Percentiles rank a stretch among this genome's conserved stretches.
Evolutionary conservation across 768 basidiomycete species (phyloP).

Genomic region (Boletus insuetus): DNA sequence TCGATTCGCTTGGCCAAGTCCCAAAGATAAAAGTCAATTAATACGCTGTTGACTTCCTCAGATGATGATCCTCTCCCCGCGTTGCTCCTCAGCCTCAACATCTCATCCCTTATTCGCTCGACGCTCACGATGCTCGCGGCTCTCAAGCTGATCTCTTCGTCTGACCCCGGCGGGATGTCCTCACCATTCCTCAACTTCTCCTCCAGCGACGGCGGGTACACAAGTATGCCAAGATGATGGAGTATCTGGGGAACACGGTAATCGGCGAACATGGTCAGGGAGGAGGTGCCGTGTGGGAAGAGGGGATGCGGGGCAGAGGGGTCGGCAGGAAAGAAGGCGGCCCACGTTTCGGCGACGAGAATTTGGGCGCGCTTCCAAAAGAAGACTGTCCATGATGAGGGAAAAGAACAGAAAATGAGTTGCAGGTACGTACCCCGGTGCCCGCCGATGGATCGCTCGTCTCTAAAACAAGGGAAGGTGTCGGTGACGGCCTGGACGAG

Average conservation of each 20-base stretch:
- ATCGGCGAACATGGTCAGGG: conserved; percentile 93
- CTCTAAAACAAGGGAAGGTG: conserved; percentile 73
- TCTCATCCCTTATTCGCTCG: conserved; percentile 65
- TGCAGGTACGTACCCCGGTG: conserved; percentile 46
- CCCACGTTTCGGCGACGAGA: conserved; percentile 88
- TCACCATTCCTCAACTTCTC: conserved; percentile 44
- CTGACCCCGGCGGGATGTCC: conserved; percentile 51
- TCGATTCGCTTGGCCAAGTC: conserved; percentile 80
- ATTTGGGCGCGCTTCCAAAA: conserved; percentile 94
- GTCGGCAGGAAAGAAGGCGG: conserved; percentile 75
- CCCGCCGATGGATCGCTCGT: conserved; percentile 59
- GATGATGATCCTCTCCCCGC: conserved; percentile 20
- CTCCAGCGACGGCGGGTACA: conserved; percentile 65
- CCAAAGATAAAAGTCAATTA: conserved; percentile 93
- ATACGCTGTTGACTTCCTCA: conserved; percentile 58
- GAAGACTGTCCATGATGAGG: conserved; percentile 46
- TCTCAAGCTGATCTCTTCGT: conserved; percentile 77
- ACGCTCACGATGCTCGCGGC: conserved; percentile 78
- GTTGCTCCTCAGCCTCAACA: conserved; percentile 33
- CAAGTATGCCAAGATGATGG: conserved; percentile 75
- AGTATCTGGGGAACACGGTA: conserved; percentile 90
- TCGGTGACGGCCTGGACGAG: conserved; percentile 70
- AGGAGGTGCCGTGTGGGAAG: conserved; percentile 63
- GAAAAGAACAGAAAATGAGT: not conserved
- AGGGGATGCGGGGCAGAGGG: conserved; percentile 57